Conservation (phyloP, 805 yeast genomes). For the Hanseniaspora pseudoguilliermondii region DNA sequence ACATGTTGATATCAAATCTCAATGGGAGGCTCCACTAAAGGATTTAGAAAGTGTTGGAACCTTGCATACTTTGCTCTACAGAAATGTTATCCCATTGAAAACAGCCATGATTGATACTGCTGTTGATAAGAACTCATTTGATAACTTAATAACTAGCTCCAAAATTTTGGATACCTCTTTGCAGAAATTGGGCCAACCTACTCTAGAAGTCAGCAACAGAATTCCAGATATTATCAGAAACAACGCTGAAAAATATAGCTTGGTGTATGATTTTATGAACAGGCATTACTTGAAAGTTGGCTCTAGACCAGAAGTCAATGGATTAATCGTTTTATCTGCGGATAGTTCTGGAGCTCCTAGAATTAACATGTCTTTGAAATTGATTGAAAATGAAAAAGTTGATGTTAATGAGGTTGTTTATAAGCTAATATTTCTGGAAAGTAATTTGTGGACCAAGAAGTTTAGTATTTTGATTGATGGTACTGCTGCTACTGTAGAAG, state of each 20-base stretch:
- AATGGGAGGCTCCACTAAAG: constrained; percentile 17
- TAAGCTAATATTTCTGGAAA: constrained; percentile 48
- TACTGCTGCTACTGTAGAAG: constrained; percentile 39
- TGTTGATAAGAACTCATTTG: constrained; percentile 14
- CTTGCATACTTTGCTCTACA: constrained; percentile 39
- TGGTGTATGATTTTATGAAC: constrained; percentile 61
- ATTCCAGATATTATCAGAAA: constrained; percentile 42
- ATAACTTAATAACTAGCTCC: constrained; percentile 25
- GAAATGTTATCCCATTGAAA: constrained; percentile 34
- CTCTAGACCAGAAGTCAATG: constrained; percentile 32
- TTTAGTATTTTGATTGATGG: constrained; percentile 56
- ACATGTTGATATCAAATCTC: constrained; percentile 18
- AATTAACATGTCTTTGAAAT: constrained; percentile 38
- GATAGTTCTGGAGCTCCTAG: constrained; percentile 64
- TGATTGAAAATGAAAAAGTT: constrained; percentile 26
- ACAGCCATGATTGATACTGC: constrained; percentile 16
- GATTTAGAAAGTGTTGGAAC: constrained; percentile 25
- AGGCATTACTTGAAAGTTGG: constrained; percentile 46
- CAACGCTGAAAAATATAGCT: constrained; percentile 36
- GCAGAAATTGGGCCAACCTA: constrained; percentile 46
- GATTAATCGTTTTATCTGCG: constrained; percentile 49
- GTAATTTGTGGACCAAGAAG: constrained; percentile 59
- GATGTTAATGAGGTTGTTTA: constrained; percentile 44
- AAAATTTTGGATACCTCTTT: constrained; percentile 37
- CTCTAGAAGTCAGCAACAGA: constrained; percentile 40